Base-by-base conservation (phyloP, 73 alveolate genomes). In the Symbiodinium natans region DNA sequence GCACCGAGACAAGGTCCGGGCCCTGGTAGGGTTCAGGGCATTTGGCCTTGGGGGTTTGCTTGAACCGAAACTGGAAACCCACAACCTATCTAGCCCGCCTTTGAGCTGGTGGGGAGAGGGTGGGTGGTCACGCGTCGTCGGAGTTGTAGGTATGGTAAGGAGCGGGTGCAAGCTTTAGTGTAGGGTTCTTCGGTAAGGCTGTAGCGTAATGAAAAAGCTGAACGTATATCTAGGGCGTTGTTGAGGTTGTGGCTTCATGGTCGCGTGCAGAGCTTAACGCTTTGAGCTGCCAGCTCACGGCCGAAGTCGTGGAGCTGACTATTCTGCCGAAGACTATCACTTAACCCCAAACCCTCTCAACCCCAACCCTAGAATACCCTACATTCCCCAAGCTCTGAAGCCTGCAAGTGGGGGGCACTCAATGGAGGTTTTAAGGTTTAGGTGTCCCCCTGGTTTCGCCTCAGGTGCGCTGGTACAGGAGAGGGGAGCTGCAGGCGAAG, bases 401-500 rank as follows among this genome's bases (percentile, higher is more conserved):
- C 36, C 36, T 27, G n/a, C 41, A 39, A 39, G 15, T 25, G 2
- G 19, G n/a, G 36, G 83, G 41, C 19, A 1, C 83, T 10, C 0
- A 3, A 39, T 39, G n/a, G 40, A 68, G 7, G 40, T 19, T 23
- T 21, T 10, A 68, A 33, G n/a, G 17, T 71, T 39, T 71, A 39
- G 36, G 31, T 29, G 31, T 56, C 1, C 75, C 75, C 17, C 31
- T 56, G 75, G 31, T 56, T 56, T 29, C 75, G 31, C n/a, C 11
- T 13, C 80, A 86, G 93, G 93, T 86, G 93, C 83, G 83, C 36
- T 86, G 93, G 93, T 86, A 86, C 68, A 82, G 93, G n/a, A 82
- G 93, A 11, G 93, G 93, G 9, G 83, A 86, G 93, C 52, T 48
- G 38, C 83, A 46, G 54, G 93, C 93, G 13, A 86, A 86, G 93